Evolutionary conservation across 2,329 filamentous ascomycete species (phyloP).

Genomic region (Myriangium duriaei): DNA sequence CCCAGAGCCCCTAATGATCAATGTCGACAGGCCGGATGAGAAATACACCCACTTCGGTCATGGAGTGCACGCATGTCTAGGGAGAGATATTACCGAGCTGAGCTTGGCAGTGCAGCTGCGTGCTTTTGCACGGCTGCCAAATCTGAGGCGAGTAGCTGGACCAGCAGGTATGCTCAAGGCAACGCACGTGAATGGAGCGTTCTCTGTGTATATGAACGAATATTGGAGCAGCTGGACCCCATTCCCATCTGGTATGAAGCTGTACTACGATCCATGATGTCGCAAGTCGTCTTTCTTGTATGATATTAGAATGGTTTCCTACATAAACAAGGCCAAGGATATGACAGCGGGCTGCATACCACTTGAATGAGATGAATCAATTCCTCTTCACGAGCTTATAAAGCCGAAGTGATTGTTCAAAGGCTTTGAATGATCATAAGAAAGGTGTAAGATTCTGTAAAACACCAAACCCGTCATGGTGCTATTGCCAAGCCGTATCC

Average conservation of each 20-base stretch:
- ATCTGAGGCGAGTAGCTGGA: slow-evolving; percentile 49
- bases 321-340: no score
- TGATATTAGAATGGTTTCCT: no score
- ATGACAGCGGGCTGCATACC: no score
- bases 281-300: no score
- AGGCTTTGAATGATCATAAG: no score
- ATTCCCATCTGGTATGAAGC: slow-evolving; percentile 30
- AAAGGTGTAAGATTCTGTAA: no score
- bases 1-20: slow-evolving; percentile 29
- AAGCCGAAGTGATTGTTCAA: no score
- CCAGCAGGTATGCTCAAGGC: slow-evolving; percentile 56
- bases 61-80: slow-evolving; percentile 52
- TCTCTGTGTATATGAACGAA: slow-evolving; percentile 9
- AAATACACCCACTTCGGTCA: slow-evolving; percentile 34
- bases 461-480: no score
- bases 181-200: slow-evolving; percentile 25
- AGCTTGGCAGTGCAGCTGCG: slow-evolving; percentile 58
- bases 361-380: no score
- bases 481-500: no score
- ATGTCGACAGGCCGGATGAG: slow-evolving; percentile 28
- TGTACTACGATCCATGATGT: slow-evolving; percentile 13
- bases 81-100: slow-evolving; percentile 45
- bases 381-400: no score
- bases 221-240: slow-evolving; percentile 45
- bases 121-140: slow-evolving; percentile 47